Percentiles rank a stretch among this genome's conserved stretches.
Evolutionary conservation across 495 filamentous ascomycete genomes (phyloP).

Genomic region (Glutinoglossum americanum): DNA sequence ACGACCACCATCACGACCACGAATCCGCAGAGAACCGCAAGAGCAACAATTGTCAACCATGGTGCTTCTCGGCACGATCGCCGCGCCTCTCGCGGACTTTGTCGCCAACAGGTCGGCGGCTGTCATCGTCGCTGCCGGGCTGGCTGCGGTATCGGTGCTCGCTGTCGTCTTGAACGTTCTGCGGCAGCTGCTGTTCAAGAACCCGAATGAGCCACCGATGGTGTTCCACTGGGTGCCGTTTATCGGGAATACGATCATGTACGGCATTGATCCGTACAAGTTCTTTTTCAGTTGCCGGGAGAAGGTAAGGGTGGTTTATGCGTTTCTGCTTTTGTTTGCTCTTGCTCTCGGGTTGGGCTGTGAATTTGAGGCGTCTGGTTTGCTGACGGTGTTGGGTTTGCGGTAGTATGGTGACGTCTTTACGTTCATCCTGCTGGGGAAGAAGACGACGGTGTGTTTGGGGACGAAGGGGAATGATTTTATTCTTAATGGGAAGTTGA

Average conservation of each 20-base stretch:
- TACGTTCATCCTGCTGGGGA: constrained; percentile 40
- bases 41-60: constrained; percentile 6
- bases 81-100: constrained; percentile 10
- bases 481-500: constrained; percentile 38
- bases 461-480: constrained; percentile 42
- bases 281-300: constrained; percentile 34
- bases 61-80: constrained; percentile 16
- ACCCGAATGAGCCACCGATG: constrained; percentile 34
- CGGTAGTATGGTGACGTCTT: constrained; percentile 40
- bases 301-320: constrained; percentile 21
- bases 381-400: background rate
- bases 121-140: constrained; percentile 7
- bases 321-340: too few species aligned
- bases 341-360: too few species aligned
- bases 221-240: constrained; percentile 45
- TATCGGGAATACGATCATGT: constrained; percentile 38
- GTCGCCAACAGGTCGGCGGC: constrained; percentile 8
- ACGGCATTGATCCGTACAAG: constrained; percentile 40
- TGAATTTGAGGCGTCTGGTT: too few species aligned
- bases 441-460: constrained; percentile 38
- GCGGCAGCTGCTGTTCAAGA: constrained; percentile 19
- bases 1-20: too few species aligned
- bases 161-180: constrained; percentile 18
- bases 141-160: constrained; percentile 12
- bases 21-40: too few species aligned